Evolutionary conservation across 2,329 filamentous ascomycete genomes (phyloP).

Genomic region (Aspergillus sp.): DNA sequence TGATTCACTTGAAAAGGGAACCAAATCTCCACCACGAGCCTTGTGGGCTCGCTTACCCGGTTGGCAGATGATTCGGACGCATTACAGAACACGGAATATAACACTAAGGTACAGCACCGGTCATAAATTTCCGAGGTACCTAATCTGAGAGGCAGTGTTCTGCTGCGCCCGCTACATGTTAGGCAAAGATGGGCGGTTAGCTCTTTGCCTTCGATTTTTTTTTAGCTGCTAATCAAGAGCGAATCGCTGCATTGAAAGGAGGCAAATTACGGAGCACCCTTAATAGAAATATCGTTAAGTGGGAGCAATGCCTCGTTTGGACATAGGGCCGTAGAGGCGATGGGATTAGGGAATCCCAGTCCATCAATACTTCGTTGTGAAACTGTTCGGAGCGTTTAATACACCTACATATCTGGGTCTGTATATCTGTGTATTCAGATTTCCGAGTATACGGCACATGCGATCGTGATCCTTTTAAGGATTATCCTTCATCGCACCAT

Average conservation of each 20-base stretch:
- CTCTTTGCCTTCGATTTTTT: not conserved
- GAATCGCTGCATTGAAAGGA: not conserved
- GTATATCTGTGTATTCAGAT: no score
- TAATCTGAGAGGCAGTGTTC: not conserved
- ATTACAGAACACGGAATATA: not conserved
- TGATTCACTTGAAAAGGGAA: not conserved
- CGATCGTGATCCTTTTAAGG: no score
- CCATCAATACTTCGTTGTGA: no score
- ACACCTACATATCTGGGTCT: no score
- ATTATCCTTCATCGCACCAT: no score
- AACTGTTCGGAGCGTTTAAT: no score
- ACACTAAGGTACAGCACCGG: no score
- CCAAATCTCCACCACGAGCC: not conserved
- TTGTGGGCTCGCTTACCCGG: slow-evolving; percentile 6
- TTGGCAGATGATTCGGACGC: slow-evolving; percentile 8
- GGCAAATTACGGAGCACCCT: not conserved
- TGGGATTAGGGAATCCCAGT: not conserved
- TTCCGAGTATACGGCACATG: no score
- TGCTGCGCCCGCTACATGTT: slow-evolving; percentile 9
- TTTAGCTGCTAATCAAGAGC: not conserved
- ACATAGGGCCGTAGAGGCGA: not conserved
- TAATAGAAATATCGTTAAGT: not conserved
- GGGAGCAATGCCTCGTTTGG: not conserved
- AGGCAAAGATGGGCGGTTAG: slow-evolving; percentile 3
- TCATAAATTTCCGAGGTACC: not conserved